Evolutionary conservation across 2,329 filamentous ascomycete genomes (phyloP), one percentile per base, ranked within the genome.

Genomic region (Tolypocladium paradoxum): DNA sequence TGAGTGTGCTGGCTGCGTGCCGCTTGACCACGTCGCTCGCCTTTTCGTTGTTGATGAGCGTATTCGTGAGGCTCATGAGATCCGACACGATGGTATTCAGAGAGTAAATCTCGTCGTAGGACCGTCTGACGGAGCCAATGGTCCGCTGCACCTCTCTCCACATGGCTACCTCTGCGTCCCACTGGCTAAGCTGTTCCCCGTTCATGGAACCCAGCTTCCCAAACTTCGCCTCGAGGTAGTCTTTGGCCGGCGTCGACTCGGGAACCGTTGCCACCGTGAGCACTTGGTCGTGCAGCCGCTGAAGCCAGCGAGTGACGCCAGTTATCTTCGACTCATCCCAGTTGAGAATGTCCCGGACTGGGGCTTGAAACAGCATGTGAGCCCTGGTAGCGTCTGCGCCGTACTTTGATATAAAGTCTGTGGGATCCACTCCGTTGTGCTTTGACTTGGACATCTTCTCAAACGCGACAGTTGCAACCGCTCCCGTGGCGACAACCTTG

Each of bases 401-500:
- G 61, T 93, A 85, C 59, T 81, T 82, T 8, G 76, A 71, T 54
- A 93, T 88, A 57, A 86, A 87, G 0, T 73, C 75, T 0, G 81
- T 83, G 0, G 90, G 90, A 64, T 95, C 89, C 7, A 95, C 88
- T 29, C 90, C 90, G 64, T 96, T 96, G 71, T 93, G 78, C 68
- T 96, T 96, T 62, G 88, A 95, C 71, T 96, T 96, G 38, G 88
- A 93, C 90, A 96, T 96, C 66, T 96, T 96, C 67, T 95, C 90
- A 61, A 80, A 95, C 1, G 81, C 84, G 20, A 90, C 69, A 31
- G 73, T 78, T 1, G 86, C 82, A 0, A 64, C 62, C 48, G 78
- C 70, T 4, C 82, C 81, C 0, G 82, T 87, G 0, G 77, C 75
- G 20, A 75, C 75, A n/a, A 93, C 78, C 52, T 75, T 73, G 1